Evolutionary conservation across 2,329 filamentous ascomycete genomes (phyloP).

Genomic region (Calycina marina): DNA sequence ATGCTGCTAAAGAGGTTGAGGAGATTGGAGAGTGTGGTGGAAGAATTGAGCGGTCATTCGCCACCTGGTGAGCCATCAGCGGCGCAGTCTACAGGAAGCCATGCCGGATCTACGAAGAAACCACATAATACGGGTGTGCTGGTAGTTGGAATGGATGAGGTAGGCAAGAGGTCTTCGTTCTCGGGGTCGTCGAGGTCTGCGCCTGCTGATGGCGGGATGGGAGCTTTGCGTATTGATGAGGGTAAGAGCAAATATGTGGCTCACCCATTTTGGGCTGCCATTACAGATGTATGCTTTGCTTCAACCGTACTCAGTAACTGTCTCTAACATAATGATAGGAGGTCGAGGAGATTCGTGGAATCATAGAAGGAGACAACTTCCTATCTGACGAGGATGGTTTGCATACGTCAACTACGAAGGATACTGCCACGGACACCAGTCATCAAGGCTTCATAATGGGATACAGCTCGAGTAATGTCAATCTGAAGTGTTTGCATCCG

Average conservation of each 20-base stretch:
- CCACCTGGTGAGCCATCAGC: slow-evolving; percentile 14
- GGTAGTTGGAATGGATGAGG: slow-evolving; percentile 19
- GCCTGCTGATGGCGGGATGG: slow-evolving; percentile 35
- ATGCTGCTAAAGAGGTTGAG: slow-evolving; percentile 59
- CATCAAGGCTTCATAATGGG: slow-evolving; percentile 62
- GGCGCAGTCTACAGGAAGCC: slow-evolving; percentile 11
- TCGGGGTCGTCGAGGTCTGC: no score
- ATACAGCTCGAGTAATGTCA: slow-evolving; percentile 55
- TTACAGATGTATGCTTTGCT: slow-evolving; percentile 47
- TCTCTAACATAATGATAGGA: no score
- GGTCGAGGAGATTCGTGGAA: slow-evolving; percentile 23
- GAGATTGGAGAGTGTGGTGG: slow-evolving; percentile 63
- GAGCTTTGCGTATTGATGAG: slow-evolving; percentile 56
- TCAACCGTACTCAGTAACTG: no score
- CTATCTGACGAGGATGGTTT: slow-evolving; percentile 15
- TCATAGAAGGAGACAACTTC: slow-evolving; percentile 18
- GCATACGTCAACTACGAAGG: slow-evolving; percentile 21
- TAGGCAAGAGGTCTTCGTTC: slow-evolving; percentile 12
- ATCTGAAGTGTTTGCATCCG: slow-evolving; percentile 50
- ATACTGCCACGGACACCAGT: slow-evolving; percentile 43
- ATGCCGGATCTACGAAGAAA: slow-evolving; percentile 2
- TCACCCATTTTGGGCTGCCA: slow-evolving; percentile 59
- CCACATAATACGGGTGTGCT: slow-evolving; percentile 8
- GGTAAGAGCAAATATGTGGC: slow-evolving; percentile 57
- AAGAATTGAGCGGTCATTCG: slow-evolving; percentile 41